A percentile compares a stretch with the other conserved stretches of the same genome.
Evolutionary conservation across 139 green algal species (phyloP).

Genomic region (Raphidocelis subcapitata): DNA sequence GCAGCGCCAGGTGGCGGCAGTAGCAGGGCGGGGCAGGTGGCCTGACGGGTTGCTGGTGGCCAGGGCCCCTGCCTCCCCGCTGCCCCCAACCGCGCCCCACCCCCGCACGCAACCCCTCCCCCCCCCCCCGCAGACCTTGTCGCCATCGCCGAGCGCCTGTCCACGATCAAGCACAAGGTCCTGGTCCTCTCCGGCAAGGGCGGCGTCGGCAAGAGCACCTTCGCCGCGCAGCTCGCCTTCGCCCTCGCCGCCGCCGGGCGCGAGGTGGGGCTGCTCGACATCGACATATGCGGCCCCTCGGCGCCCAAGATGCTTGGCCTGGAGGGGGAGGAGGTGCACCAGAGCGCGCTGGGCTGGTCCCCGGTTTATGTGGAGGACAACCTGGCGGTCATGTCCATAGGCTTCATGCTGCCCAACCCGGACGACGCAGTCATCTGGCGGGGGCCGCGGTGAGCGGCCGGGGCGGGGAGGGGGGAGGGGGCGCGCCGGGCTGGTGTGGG

Average conservation of each 20-base stretch:
- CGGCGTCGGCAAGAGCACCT: conserved; percentile 96
- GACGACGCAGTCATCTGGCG: conserved; percentile 98
- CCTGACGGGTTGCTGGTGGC: background rate
- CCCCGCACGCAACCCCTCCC: too few species aligned
- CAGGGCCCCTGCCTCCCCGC: background rate
- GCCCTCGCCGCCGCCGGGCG: conserved; percentile 68
- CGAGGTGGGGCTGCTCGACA: conserved; percentile 92
- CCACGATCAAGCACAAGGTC: conserved; percentile 82
- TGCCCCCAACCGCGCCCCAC: too few species aligned
- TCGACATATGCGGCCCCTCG: conserved; percentile 98
- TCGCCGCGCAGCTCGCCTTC: conserved; percentile 92
- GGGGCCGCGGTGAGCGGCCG: conserved; percentile 72
- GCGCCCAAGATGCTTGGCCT: conserved; percentile 94
- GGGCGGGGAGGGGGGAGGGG: too few species aligned
- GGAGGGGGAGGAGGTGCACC: conserved; percentile 89
- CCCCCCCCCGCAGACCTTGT: conserved; percentile 70
- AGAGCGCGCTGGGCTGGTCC: conserved; percentile 79
- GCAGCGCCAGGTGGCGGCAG: too few species aligned
- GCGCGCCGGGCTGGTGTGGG: too few species aligned
- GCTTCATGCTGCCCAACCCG: conserved; percentile 94
- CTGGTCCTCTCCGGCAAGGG: conserved; percentile 98
- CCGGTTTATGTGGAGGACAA: conserved; percentile 94
- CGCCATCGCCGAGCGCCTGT: conserved; percentile 76
- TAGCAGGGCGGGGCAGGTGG: background rate
- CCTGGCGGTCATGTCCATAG: conserved; percentile 98